These are phyloP conservation scores for Candida sanyaensis DNA, from an alignment of 1,139 yeast genomes.

Conservation along the genomic window DNA sequence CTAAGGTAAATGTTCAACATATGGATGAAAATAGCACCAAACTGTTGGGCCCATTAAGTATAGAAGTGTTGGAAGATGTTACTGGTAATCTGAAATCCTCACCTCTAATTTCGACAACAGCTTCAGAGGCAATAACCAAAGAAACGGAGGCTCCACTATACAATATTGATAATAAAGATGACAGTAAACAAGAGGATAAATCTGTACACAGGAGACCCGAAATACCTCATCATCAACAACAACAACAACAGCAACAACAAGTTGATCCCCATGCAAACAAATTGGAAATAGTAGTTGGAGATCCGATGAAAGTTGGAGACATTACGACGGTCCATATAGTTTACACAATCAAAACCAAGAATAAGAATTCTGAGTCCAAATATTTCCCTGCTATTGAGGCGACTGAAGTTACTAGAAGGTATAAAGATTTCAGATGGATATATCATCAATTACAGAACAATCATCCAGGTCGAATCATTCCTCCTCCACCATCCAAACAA, in stretches of 20 bases:
- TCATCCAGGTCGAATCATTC: conserved; percentile 89
- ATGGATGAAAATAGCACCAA: conserved; percentile 19
- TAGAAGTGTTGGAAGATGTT: conserved; percentile 9
- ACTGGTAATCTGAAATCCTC: background rate
- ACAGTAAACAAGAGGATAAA: background rate
- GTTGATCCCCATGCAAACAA: conserved; percentile 17
- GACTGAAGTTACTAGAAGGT: conserved; percentile 68
- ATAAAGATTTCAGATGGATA: conserved; percentile 83
- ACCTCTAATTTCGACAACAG: conserved; percentile 14
- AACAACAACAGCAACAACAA: background rate
- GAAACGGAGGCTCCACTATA: conserved; percentile 56
- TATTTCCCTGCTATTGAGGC: conserved; percentile 33
- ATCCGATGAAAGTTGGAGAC: conserved; percentile 92
- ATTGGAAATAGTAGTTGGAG: conserved; percentile 77
- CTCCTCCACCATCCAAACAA: conserved; percentile 97
- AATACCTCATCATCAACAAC: background rate
- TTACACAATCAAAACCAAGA: conserved; percentile 68
- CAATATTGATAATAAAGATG: conserved; percentile 23
- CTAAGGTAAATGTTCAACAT: conserved; percentile 34
- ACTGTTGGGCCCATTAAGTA: conserved; percentile 48
- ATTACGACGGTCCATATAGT: conserved; percentile 86
- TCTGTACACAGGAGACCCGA: conserved; percentile 4
- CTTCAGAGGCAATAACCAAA: conserved; percentile 28
- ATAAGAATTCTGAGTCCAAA: conserved; percentile 31
- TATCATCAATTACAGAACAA: conserved; percentile 84